These are phyloP conservation scores for Aspergillus felis DNA, from an alignment of 2,329 filamentous ascomycete species.

Conservation along the genomic window DNA sequence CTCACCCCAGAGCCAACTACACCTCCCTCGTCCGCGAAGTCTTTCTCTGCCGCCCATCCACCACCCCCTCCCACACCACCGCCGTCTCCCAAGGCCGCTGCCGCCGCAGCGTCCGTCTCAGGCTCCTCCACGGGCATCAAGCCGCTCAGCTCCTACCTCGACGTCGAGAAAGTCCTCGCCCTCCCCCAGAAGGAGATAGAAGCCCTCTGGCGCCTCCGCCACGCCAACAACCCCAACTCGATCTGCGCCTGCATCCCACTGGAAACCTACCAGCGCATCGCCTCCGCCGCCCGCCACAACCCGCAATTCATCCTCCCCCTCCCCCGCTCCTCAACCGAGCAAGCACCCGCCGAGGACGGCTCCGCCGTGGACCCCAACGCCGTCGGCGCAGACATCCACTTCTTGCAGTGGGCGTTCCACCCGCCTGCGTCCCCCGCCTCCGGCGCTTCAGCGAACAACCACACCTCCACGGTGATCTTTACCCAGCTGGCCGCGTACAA, in stretches of 20 bases:
- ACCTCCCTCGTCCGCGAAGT: conserved; percentile 34
- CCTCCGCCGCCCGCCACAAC: conserved; percentile 64
- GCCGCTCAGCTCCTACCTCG: conserved; percentile 65
- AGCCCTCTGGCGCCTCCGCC: conserved; percentile 83
- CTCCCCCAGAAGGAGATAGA: conserved; percentile 80
- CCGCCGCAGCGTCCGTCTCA: conserved; percentile 43
- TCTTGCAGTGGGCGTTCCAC: conserved; percentile 94
- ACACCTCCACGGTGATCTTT: conserved; percentile 76
- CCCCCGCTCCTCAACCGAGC: conserved; percentile 42
- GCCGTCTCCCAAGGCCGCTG: conserved; percentile 30
- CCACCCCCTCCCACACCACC: conserved; percentile 33
- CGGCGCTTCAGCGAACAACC: conserved; percentile 44
- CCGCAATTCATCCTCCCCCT: conserved; percentile 91
- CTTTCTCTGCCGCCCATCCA: conserved; percentile 19
- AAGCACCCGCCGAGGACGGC: conserved; percentile 21
- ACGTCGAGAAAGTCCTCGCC: conserved; percentile 69
- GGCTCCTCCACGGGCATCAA: conserved; percentile 55
- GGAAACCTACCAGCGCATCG: conserved; percentile 69
- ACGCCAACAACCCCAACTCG: conserved; percentile 66
- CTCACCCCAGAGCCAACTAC: conserved; percentile 44
- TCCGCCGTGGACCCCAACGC: conserved; percentile 24
- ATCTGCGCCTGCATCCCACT: conserved; percentile 81
- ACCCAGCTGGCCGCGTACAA: conserved; percentile 94
- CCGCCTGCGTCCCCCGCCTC: conserved; percentile 43
- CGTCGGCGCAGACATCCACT: conserved; percentile 83